A percentile compares a stretch with the other conserved stretches of the same genome.
phyloP scores from a whole-genome alignment of 768 basidiomycete species.

The Austroboletus festivus region DNA sequence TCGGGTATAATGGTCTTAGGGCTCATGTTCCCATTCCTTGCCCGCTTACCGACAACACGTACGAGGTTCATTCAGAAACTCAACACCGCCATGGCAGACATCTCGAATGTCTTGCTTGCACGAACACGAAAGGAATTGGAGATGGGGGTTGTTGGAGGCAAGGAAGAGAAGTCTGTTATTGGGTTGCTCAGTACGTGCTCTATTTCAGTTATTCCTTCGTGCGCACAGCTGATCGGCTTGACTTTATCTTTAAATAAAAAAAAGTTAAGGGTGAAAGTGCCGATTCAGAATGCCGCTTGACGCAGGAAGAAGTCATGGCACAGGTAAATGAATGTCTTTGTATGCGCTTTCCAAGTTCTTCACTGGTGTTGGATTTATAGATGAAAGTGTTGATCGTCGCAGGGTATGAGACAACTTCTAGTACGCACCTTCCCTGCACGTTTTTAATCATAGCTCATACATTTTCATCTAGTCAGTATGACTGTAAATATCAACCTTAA shows the following conservation, averaged over 20 bases:
- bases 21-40: not conserved
- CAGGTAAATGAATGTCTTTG: not conserved
- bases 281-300: not conserved
- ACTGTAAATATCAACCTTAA: not conserved
- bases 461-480: not conserved
- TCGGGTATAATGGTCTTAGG: not conserved
- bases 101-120: not conserved
- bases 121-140: not conserved
- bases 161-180: not conserved
- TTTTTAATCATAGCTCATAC: not conserved
- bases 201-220: not conserved
- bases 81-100: not conserved
- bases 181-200: not conserved
- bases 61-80: not conserved
- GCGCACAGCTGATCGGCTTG: too few relatives aligned
- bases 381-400: conserved; percentile 4
- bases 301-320: not conserved
- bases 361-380: conserved; percentile 22
- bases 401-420: not conserved
- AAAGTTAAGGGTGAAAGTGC: not conserved
- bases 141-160: not conserved
- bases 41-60: not conserved
- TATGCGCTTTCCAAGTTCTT: not conserved
- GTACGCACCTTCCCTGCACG: not conserved
- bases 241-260: not conserved